Percentiles rank a stretch among this genome's conserved stretches.
phyloP scores from a whole-genome alignment of 495 filamentous ascomycete genomes.

The Lichina pygmaea region DNA sequence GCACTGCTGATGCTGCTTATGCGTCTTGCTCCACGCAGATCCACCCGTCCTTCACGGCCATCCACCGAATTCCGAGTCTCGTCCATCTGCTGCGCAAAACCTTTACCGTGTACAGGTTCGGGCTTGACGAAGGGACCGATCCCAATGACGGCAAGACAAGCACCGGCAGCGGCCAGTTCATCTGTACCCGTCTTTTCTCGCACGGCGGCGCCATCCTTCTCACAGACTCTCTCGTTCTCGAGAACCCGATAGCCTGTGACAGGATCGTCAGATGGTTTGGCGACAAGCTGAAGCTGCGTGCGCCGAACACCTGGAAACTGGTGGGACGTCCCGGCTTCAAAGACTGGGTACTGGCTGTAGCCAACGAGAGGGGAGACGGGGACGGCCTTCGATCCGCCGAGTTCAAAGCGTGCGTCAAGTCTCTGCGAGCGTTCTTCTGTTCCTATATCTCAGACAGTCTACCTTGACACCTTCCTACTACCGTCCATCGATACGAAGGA shows the following conservation, averaged over 20 bases:
- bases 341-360: not conserved
- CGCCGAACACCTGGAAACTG: constrained; percentile 1
- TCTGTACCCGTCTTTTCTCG: not conserved
- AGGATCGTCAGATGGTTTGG: not conserved
- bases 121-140: not conserved
- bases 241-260: not conserved
- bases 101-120: constrained; percentile 1
- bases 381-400: not conserved
- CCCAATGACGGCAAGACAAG: not conserved
- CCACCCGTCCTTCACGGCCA: not conserved
- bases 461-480: too few relatives aligned
- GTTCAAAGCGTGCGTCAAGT: not conserved
- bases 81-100: not conserved
- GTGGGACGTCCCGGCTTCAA: not conserved
- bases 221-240: not conserved
- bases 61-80: not conserved
- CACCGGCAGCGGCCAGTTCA: not conserved
- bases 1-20: too few relatives aligned
- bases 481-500: not conserved
- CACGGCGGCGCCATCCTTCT: constrained; percentile 1
- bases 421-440: too few relatives aligned
- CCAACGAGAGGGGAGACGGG: not conserved
- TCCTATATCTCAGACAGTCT: too few relatives aligned
- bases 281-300: not conserved
- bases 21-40: not conserved